These are phyloP conservation scores for Yamadazyma atmosphaerica DNA, from an alignment of 1,139 yeast species.

Conservation along the genomic window DNA sequence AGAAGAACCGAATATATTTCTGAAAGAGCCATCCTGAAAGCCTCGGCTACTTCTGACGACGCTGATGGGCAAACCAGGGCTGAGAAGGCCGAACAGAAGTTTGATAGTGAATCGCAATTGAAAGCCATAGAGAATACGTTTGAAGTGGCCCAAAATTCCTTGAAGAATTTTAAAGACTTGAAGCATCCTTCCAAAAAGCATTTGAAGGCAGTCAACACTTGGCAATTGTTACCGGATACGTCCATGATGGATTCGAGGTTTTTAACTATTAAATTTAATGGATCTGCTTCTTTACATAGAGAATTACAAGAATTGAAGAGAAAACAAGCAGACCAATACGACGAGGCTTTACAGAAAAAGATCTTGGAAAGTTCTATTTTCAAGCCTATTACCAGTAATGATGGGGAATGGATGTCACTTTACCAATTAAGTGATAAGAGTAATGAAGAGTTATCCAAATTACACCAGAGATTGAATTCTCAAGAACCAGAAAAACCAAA, in stretches of 20 bases:
- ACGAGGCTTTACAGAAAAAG: slow-evolving; percentile 41
- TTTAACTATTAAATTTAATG: slow-evolving; percentile 70
- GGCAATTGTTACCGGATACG: slow-evolving; percentile 87
- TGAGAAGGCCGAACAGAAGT: slow-evolving; percentile 19
- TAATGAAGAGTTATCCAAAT: slow-evolving; percentile 21
- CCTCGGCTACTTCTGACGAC: slow-evolving; percentile 12
- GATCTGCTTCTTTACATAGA: slow-evolving; percentile 67
- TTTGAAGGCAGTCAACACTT: slow-evolving; percentile 71
- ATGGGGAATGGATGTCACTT: slow-evolving; percentile 82
- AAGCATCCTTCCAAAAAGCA: slow-evolving; percentile 78
- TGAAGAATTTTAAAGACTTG: slow-evolving; percentile 43
- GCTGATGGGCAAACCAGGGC: slow-evolving; percentile 2
- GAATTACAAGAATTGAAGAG: slow-evolving; percentile 34
- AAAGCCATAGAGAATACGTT: slow-evolving; percentile 76
- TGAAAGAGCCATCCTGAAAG: slow-evolving; percentile 32
- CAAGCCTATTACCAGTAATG: slow-evolving; percentile 71
- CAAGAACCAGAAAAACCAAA: slow-evolving; percentile 51
- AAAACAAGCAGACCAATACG: slow-evolving; percentile 39
- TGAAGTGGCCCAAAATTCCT: slow-evolving; percentile 54
- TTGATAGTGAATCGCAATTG: slow-evolving; percentile 66
- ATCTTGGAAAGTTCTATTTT: slow-evolving; percentile 66
- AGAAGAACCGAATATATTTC: slow-evolving; percentile 93
- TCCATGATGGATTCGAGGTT: slow-evolving; percentile 81
- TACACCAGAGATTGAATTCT: slow-evolving; percentile 51
- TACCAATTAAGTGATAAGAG: slow-evolving; percentile 40